These are phyloP conservation scores for Viridothelium virens DNA, from an alignment of 495 filamentous ascomycete genomes.

Conservation along the genomic window DNA sequence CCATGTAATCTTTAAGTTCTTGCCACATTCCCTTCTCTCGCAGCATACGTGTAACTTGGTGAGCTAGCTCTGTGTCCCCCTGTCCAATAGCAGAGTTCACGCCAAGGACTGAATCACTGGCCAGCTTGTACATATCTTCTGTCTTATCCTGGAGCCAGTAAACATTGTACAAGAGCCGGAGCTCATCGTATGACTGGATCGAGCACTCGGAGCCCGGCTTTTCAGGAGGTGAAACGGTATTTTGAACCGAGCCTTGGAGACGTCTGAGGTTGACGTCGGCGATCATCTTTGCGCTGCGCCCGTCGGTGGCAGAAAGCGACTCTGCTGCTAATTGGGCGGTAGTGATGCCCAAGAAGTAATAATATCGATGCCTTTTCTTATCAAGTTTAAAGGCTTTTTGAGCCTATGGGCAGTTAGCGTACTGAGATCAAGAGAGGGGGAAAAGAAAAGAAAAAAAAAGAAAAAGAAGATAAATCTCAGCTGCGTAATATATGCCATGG, in stretches of 20 bases:
- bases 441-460: not conserved
- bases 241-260: not conserved
- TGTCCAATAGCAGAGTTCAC: not conserved
- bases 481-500: not conserved
- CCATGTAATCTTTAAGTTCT: not conserved
- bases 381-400: not conserved
- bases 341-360: not conserved
- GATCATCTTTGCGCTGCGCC: not conserved
- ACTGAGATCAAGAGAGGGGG: not conserved
- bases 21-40: not conserved
- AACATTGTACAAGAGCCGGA: not conserved
- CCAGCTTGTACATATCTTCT: not conserved
- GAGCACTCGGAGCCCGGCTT: not conserved
- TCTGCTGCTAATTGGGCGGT: not conserved
- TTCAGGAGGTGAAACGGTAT: not conserved
- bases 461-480: not conserved
- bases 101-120: conserved; percentile 2
- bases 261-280: not conserved
- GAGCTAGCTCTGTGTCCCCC: not conserved
- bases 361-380: not conserved
- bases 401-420: not conserved
- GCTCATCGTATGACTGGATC: not conserved
- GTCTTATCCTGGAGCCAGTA: not conserved
- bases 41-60: not conserved
- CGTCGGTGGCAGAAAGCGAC: not conserved